Percentiles rank a stretch among this genome's conserved stretches.
phyloP scores from a whole-genome alignment of 2,329 filamentous ascomycete species.

The Neonectria hederae region DNA sequence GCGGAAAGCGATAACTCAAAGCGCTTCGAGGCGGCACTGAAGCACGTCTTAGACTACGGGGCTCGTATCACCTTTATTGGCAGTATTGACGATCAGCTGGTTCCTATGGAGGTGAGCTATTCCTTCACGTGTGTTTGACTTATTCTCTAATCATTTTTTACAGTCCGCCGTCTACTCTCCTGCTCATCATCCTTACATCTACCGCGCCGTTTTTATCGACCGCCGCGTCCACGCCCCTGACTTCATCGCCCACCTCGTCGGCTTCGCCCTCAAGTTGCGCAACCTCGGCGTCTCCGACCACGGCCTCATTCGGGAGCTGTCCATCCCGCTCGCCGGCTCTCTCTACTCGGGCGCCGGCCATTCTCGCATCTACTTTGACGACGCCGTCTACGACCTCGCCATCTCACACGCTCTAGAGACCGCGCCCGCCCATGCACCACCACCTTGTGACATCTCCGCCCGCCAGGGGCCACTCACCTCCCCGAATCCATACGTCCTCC shows the following conservation, averaged over 20 bases:
- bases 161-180: constrained; percentile 87
- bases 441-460: constrained; percentile 39
- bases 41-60: constrained; percentile 78
- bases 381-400: constrained; percentile 82
- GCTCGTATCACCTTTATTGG: constrained; percentile 88
- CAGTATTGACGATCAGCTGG: constrained; percentile 96
- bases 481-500: constrained; percentile 88
- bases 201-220: constrained; percentile 95
- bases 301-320: constrained; percentile 90
- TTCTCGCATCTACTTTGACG: constrained; percentile 90
- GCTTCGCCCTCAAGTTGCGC: constrained; percentile 91
- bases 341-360: constrained; percentile 94
- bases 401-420: constrained; percentile 80
- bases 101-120: constrained; percentile 80
- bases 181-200: constrained; percentile 90
- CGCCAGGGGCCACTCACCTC: constrained; percentile 52
- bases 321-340: constrained; percentile 86
- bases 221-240: constrained; percentile 90
- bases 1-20: constrained; percentile 83
- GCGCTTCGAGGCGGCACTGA: constrained; percentile 80
- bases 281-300: constrained; percentile 95
- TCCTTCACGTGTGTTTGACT: not conserved
- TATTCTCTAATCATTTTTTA: constrained; percentile 41
- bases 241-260: constrained; percentile 92
- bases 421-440: constrained; percentile 57